phyloP scores from a whole-genome alignment of 257 asterid species.

The Nicotiana benthamiana region DNA sequence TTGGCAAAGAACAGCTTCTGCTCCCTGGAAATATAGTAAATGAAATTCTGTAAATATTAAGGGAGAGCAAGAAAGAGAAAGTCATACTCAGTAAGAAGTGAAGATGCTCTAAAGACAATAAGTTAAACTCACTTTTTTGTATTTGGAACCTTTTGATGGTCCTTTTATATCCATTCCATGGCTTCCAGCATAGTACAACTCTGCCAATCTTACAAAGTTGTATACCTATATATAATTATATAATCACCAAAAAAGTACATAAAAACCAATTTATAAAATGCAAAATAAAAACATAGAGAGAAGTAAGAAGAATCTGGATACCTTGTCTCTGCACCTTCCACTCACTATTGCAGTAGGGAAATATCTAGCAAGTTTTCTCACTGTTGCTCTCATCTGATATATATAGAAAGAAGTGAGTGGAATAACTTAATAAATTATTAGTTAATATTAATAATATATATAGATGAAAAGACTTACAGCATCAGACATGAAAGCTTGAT shows the following conservation, averaged over 20 bases:
- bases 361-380: constrained; percentile 55
- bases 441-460: too few relatives aligned
- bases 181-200: constrained; percentile 97
- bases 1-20: constrained; percentile 56
- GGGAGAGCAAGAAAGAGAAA: neutral
- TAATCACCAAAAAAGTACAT: neutral
- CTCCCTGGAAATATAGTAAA: constrained; percentile 29
- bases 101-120: neutral
- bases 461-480: constrained; percentile 31
- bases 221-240: constrained; percentile 46
- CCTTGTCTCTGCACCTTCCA: constrained; percentile 89
- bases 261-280: neutral
- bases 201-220: constrained; percentile 75
- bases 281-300: neutral
- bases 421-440: neutral
- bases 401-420: neutral
- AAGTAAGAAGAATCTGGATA: constrained; percentile 5
- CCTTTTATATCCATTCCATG: constrained; percentile 99
- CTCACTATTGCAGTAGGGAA: constrained; percentile 86
- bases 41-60: neutral
- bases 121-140: constrained; percentile 41
- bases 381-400: constrained; percentile 73
- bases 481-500: constrained; percentile 82
- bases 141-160: constrained; percentile 79
- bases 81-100: neutral